These are phyloP conservation scores for Scleromitrula shiraiana DNA, from an alignment of 2,329 filamentous ascomycete species.

Conservation along the genomic window DNA sequence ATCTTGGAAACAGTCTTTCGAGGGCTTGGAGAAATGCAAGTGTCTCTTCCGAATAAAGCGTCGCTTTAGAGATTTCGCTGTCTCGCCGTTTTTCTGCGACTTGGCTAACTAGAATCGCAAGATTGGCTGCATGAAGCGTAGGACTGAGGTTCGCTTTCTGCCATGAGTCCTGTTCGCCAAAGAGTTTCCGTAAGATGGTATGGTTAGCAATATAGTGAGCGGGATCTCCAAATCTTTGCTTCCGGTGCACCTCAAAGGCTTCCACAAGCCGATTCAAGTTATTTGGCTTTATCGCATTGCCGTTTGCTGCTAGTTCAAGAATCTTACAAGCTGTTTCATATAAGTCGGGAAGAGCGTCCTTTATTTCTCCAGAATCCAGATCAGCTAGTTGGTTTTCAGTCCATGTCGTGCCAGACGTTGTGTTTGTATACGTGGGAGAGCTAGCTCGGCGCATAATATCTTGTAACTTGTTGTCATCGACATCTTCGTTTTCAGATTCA, in stretches of 20 bases:
- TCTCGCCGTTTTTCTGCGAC: background rate
- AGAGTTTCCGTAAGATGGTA: constrained; percentile 28
- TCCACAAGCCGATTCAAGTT: constrained; percentile 25
- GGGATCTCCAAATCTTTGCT: constrained; percentile 7
- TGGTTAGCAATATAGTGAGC: constrained; percentile 31
- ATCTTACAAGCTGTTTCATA: constrained; percentile 29
- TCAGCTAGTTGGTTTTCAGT: constrained; percentile 22
- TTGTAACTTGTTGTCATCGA: background rate
- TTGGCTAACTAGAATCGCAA: constrained; percentile 27
- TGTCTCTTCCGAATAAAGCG: no score
- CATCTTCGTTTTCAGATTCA: background rate
- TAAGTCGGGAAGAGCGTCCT: constrained; percentile 34
- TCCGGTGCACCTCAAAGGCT: constrained; percentile 18
- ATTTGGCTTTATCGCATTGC: constrained; percentile 16
- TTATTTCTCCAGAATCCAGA: constrained; percentile 30
- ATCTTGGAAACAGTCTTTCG: constrained; percentile 28
- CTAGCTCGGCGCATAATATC: background rate
- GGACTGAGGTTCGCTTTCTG: constrained; percentile 23
- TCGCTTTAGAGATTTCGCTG: background rate
- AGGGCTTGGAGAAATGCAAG: constrained; percentile 23
- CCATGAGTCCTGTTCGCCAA: constrained; percentile 18
- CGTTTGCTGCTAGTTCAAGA: constrained; percentile 31
- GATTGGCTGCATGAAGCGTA: constrained; percentile 37
- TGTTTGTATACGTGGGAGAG: constrained; percentile 17
- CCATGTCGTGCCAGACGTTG: constrained; percentile 18